These are phyloP conservation scores for Aspergillus baeticus DNA, from an alignment of 495 filamentous ascomycete species.

Conservation along the genomic window DNA sequence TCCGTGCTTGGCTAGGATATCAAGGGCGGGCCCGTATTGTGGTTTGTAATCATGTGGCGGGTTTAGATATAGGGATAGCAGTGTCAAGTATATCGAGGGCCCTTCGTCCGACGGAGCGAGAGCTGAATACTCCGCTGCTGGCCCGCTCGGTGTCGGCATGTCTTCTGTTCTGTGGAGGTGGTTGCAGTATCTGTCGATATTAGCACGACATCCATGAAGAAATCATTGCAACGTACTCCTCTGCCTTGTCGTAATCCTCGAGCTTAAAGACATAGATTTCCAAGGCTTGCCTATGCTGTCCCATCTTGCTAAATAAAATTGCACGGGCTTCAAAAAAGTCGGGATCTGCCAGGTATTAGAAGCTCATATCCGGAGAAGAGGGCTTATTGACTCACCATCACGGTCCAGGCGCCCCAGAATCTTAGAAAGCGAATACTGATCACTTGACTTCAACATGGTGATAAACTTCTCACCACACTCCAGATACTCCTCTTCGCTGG, in stretches of 20 bases:
- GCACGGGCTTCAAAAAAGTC: slow-evolving; percentile 88
- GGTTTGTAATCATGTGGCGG: slow-evolving; percentile 73
- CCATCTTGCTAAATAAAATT: slow-evolving; percentile 92
- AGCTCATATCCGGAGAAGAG: neutral
- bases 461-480: slow-evolving; percentile 65
- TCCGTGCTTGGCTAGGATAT: slow-evolving; percentile 86
- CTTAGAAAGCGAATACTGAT: slow-evolving; percentile 74
- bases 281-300: slow-evolving; percentile 87
- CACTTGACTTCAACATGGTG: slow-evolving; percentile 70
- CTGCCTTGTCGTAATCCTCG: slow-evolving; percentile 80
- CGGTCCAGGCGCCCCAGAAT: slow-evolving; percentile 73
- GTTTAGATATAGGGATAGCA: slow-evolving; percentile 85
- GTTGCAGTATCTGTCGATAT: slow-evolving; percentile 80
- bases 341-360: slow-evolving; percentile 54
- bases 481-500: slow-evolving; percentile 49
- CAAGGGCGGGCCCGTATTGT: slow-evolving; percentile 76
- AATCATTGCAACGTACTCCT: slow-evolving; percentile 61
- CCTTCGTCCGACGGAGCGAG: slow-evolving; percentile 53
- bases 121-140: slow-evolving; percentile 34
- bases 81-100: slow-evolving; percentile 82
- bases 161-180: slow-evolving; percentile 65
- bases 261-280: slow-evolving; percentile 97
- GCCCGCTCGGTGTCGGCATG: slow-evolving; percentile 31
- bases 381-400: slow-evolving; percentile 58
- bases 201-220: slow-evolving; percentile 8